These are phyloP conservation scores for Monosporascus sp. DNA, from an alignment of 2,329 filamentous ascomycete genomes.

Conservation along the genomic window DNA sequence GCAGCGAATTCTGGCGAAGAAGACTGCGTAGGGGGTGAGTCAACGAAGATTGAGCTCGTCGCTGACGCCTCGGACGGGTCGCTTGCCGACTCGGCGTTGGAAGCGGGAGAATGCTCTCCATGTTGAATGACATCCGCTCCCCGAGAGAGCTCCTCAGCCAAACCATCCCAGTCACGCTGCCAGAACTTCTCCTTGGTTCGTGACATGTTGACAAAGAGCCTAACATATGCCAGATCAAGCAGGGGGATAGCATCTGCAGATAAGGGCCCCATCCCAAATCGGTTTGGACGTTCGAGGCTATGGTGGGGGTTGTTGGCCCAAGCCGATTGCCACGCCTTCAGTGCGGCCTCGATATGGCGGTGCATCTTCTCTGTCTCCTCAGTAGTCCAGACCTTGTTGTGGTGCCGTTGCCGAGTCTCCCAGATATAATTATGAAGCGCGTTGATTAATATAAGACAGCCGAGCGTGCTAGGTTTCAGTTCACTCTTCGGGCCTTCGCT, in stretches of 20 bases:
- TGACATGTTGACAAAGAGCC: slow-evolving; percentile 89
- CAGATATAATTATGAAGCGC: slow-evolving; percentile 97
- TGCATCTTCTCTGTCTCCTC: slow-evolving; percentile 96
- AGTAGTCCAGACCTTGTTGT: slow-evolving; percentile 82
- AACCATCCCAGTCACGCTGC: slow-evolving; percentile 87
- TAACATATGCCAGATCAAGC: slow-evolving; percentile 85
- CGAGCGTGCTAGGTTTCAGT: slow-evolving; percentile 82
- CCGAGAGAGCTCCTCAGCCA: slow-evolving; percentile 80
- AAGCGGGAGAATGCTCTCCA: slow-evolving; percentile 56
- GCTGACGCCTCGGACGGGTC: slow-evolving; percentile 45
- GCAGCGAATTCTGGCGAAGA: slow-evolving; percentile 44
- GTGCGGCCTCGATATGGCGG: slow-evolving; percentile 84
- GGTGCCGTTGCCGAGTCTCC: slow-evolving; percentile 89
- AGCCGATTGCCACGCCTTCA: slow-evolving; percentile 90
- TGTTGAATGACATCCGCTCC: slow-evolving; percentile 73
- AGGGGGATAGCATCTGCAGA: slow-evolving; percentile 89
- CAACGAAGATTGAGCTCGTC: slow-evolving; percentile 42
- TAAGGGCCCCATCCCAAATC: slow-evolving; percentile 73
- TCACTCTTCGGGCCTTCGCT: slow-evolving; percentile 55
- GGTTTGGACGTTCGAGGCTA: slow-evolving; percentile 78
- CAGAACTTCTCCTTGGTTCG: slow-evolving; percentile 90
- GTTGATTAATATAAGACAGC: slow-evolving; percentile 86
- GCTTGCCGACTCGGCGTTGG: slow-evolving; percentile 40
- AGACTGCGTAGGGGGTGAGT: slow-evolving; percentile 48
- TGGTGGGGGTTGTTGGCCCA: slow-evolving; percentile 86